Evolutionary conservation across 495 filamentous ascomycete genomes (phyloP).

Genomic region (Cenococcum geophilum): DNA sequence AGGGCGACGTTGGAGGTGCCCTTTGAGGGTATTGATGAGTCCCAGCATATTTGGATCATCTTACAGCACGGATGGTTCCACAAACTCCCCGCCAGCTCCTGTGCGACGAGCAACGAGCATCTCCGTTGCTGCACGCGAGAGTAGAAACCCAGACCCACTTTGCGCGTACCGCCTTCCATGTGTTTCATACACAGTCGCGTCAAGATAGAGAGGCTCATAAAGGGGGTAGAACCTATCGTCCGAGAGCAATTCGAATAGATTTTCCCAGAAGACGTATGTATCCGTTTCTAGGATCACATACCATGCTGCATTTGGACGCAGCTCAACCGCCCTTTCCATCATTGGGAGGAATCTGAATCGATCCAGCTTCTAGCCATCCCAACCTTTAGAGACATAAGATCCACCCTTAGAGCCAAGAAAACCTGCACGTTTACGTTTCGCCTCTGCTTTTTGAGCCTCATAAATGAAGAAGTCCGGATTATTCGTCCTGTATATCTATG

Average conservation of each 20-base stretch:
- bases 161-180: constrained; percentile 15
- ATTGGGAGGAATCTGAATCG: constrained; percentile 30
- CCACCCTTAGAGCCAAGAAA: constrained; percentile 11
- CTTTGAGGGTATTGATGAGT: too few species aligned
- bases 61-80: neutral
- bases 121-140: constrained; percentile 24
- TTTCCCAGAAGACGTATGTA: constrained; percentile 29
- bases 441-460: constrained; percentile 29
- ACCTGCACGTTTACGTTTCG: too few species aligned
- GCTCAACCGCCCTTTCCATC: constrained; percentile 24
- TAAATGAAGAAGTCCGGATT: constrained; percentile 44
- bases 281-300: constrained; percentile 28
- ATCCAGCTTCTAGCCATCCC: constrained; percentile 23
- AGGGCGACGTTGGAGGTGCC: too few species aligned
- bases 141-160: constrained; percentile 25
- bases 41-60: too few species aligned
- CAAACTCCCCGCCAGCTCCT: neutral
- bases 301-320: constrained; percentile 23
- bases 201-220: constrained; percentile 21
- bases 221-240: constrained; percentile 13
- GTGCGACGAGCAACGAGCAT: neutral
- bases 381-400: neutral
- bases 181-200: neutral
- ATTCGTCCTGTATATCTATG: constrained; percentile 31
- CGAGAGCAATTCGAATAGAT: constrained; percentile 25